Evolutionary conservation across 2,329 filamentous ascomycete species (phyloP).

Genomic region (Zymoseptoria tritici): DNA sequence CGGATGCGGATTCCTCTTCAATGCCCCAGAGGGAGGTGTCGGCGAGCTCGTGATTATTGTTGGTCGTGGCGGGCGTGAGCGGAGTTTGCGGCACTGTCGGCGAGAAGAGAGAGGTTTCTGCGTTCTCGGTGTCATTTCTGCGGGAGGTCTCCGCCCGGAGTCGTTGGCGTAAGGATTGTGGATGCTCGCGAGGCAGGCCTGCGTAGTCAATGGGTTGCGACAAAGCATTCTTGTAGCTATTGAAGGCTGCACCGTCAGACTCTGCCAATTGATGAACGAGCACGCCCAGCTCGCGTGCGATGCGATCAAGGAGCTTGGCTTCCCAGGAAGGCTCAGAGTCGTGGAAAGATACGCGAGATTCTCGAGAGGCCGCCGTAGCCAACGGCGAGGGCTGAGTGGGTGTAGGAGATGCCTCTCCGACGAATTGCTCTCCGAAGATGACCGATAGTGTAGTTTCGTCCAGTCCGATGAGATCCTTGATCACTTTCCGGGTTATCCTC

Average conservation of each 20-base stretch:
- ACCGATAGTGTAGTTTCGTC: slow-evolving; percentile 79
- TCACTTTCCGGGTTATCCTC: slow-evolving; percentile 74
- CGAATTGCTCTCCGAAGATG: slow-evolving; percentile 74
- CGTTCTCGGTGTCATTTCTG: slow-evolving; percentile 12
- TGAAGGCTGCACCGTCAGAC: slow-evolving; percentile 75
- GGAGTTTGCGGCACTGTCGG: slow-evolving; percentile 28
- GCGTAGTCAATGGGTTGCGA: slow-evolving; percentile 61
- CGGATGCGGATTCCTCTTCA: slow-evolving; percentile 48
- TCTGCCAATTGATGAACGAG: slow-evolving; percentile 77
- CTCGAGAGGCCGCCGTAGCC: slow-evolving; percentile 21
- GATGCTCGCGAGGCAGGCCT: slow-evolving; percentile 50
- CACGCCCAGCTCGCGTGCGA: slow-evolving; percentile 78
- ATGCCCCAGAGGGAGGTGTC: slow-evolving; percentile 60
- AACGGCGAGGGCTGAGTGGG: slow-evolving; percentile 28
- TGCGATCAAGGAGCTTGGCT: slow-evolving; percentile 68
- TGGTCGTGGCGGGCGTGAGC: slow-evolving; percentile 20
- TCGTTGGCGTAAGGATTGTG: slow-evolving; percentile 20
- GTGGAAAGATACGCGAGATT: slow-evolving; percentile 30
- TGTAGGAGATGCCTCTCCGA: slow-evolving; percentile 32
- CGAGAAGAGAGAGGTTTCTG: slow-evolving; percentile 19
- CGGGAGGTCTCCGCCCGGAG: slow-evolving; percentile 16
- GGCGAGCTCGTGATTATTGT: slow-evolving; percentile 27
- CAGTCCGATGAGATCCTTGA: slow-evolving; percentile 83
- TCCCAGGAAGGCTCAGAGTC: slow-evolving; percentile 54
- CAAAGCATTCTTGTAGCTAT: slow-evolving; percentile 60